Conservation (phyloP, 306 rosid genomes). For the Trifolium pratense region DNA sequence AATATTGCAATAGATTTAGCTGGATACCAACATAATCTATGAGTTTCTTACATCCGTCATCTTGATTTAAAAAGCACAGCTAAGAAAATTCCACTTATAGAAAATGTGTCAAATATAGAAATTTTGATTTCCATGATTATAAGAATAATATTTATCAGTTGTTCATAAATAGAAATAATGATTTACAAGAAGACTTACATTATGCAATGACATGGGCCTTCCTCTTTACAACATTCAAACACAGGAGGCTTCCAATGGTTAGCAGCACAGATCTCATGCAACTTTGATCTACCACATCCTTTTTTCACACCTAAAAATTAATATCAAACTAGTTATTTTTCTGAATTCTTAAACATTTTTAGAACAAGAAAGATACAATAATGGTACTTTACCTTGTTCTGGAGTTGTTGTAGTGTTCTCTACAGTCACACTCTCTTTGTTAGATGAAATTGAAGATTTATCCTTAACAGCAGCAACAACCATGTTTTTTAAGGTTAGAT, state of each 20-base stretch:
- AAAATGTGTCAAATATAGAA: no score
- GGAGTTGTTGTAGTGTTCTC: conserved; percentile 1
- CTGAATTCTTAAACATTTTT: not conserved
- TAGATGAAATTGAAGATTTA: conserved; percentile 16
- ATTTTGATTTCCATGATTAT: no score
- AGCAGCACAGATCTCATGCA: conserved; percentile 63
- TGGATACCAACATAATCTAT: no score
- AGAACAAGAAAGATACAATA: not conserved
- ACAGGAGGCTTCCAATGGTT: conserved; percentile 64
- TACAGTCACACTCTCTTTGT: conserved; percentile 19
- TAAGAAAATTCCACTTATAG: no score
- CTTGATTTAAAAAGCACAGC: no score
- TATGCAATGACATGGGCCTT: conserved; percentile 66
- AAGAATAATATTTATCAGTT: conserved; percentile 15
- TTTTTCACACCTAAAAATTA: conserved; percentile 50
- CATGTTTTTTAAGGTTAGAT: not conserved
- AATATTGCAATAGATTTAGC: not conserved
- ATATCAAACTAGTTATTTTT: conserved; percentile 3
- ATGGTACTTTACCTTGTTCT: conserved; percentile 43
- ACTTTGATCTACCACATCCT: conserved; percentile 51
- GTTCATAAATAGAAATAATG: conserved; percentile 1
- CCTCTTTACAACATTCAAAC: conserved; percentile 73
- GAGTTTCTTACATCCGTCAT: no score
- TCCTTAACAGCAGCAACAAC: conserved; percentile 11
- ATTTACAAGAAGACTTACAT: conserved; percentile 46